Evolutionary conservation across 306 rosid species (phyloP).

Genomic region (Betula pendula): DNA sequence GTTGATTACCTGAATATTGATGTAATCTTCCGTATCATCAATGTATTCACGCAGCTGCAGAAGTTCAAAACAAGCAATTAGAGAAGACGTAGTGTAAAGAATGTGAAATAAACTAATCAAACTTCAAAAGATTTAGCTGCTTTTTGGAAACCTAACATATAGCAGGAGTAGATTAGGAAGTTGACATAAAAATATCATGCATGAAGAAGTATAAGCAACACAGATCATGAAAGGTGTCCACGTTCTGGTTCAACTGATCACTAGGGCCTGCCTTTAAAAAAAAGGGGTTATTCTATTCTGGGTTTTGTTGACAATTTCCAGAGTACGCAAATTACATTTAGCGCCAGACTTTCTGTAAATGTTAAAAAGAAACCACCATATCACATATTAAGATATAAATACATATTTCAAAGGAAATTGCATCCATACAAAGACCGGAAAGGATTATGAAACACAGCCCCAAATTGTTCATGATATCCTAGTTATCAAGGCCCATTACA

Average conservation of each 20-base stretch:
- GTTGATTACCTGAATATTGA: constrained; percentile 69
- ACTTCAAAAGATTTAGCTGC: not conserved
- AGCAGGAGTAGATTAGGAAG: constrained; percentile 19
- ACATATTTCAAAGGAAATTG: not conserved
- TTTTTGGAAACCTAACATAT: not conserved
- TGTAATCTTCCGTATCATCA: constrained; percentile 92
- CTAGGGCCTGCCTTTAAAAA: too few relatives aligned
- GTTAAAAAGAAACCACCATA: not conserved
- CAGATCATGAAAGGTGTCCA: not conserved
- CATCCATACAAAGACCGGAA: not conserved
- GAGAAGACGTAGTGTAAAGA: not conserved
- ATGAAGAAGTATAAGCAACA: not conserved
- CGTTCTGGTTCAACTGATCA: not conserved
- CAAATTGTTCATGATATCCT: not conserved
- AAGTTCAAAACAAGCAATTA: constrained; percentile 22
- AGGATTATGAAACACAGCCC: not conserved
- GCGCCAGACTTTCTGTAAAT: not conserved
- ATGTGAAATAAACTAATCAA: not conserved
- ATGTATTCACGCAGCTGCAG: constrained; percentile 80
- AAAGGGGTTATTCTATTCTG: not conserved
- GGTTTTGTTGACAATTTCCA: not conserved
- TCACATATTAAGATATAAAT: not conserved
- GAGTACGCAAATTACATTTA: not conserved
- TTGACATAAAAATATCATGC: not conserved
- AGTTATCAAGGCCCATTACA: not conserved